A percentile compares a stretch with the other conserved stretches of the same genome.
These are phyloP conservation scores for Akanthomyces uredinophilus DNA, from an alignment of 2,329 filamentous ascomycete genomes.

Conservation along the genomic window DNA sequence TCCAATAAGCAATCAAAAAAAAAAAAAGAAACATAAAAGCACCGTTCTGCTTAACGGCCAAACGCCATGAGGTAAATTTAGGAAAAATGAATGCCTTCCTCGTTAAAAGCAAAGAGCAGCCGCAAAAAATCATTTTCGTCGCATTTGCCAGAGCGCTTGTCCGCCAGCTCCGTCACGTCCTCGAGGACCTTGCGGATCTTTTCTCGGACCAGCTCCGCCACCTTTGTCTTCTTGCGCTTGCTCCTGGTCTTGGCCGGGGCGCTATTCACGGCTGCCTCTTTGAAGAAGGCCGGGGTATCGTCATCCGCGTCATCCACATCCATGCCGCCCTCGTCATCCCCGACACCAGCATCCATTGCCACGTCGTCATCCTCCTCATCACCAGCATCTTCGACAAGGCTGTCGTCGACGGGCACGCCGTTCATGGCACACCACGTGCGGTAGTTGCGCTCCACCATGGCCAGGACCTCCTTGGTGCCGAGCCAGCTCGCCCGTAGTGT, in stretches of 20 bases:
- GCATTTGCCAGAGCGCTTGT: slow-evolving; percentile 78
- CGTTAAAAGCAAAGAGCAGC: slow-evolving; percentile 76
- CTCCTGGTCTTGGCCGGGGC: slow-evolving; percentile 53
- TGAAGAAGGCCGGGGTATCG: slow-evolving; percentile 80
- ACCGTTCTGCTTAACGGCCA: too few species aligned
- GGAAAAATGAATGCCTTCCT: slow-evolving; percentile 91
- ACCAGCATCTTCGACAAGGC: slow-evolving; percentile 40
- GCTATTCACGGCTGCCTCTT: slow-evolving; percentile 45
- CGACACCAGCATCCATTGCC: slow-evolving; percentile 38
- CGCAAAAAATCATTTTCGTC: slow-evolving; percentile 90
- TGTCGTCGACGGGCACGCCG: slow-evolving; percentile 71
- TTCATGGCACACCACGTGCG: slow-evolving; percentile 85
- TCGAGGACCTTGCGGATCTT: slow-evolving; percentile 85
- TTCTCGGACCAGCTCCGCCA: slow-evolving; percentile 73
- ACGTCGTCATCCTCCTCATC: slow-evolving; percentile 36
- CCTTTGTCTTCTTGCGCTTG: slow-evolving; percentile 72
- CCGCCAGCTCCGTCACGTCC: slow-evolving; percentile 70
- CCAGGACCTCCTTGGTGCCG: slow-evolving; percentile 72
- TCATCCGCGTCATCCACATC: slow-evolving; percentile 57
- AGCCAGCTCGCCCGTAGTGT: slow-evolving; percentile 78
- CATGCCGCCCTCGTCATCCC: slow-evolving; percentile 45
- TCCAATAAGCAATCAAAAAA: background rate
- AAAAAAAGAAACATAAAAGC: background rate
- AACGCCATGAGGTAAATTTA: background rate
- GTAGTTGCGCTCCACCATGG: slow-evolving; percentile 82